phyloP scores from a whole-genome alignment of 768 basidiomycete genomes.

The Boletus coccyginus region DNA sequence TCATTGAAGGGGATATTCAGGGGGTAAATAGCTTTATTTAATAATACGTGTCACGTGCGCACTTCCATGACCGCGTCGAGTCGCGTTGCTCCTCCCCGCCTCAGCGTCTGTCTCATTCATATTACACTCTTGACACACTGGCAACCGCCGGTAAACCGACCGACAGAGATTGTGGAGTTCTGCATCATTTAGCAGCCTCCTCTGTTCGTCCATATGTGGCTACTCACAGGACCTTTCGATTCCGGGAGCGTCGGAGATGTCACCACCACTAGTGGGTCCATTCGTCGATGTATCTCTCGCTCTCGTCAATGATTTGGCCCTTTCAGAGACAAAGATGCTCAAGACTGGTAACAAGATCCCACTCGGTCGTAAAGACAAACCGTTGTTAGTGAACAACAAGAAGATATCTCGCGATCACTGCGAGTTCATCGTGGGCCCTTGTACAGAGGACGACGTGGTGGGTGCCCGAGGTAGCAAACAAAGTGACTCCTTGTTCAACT shows the following conservation, averaged over 20 bases:
- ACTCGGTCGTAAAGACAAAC: constrained; percentile 56
- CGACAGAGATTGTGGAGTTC: no score
- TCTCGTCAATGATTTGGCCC: not conserved
- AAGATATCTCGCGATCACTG: constrained; percentile 66
- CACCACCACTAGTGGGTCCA: constrained; percentile 39
- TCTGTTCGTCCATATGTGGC: constrained; percentile 43
- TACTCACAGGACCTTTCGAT: constrained; percentile 55
- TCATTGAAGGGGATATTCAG: not conserved
- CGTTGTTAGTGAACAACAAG: constrained; percentile 53
- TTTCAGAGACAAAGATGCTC: constrained; percentile 52
- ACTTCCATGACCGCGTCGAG: constrained; percentile 1
- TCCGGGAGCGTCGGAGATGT: constrained; percentile 31
- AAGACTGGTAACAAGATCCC: constrained; percentile 54
- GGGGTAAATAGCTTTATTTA: not conserved
- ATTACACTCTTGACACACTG: not conserved
- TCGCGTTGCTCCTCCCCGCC: not conserved
- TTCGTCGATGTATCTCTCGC: constrained; percentile 22
- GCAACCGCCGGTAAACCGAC: no score
- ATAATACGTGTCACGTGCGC: constrained; percentile 6
- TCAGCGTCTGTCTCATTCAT: not conserved
- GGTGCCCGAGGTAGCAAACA: constrained; percentile 21
- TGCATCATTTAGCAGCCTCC: not conserved
- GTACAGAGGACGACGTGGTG: constrained; percentile 53
- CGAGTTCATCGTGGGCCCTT: constrained; percentile 53
- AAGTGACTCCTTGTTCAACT: not conserved